Percentiles rank a stretch among this genome's conserved stretches.
Evolutionary conservation across 495 filamentous ascomycete genomes (phyloP).

Genomic region (Glarea lozoyensis): DNA sequence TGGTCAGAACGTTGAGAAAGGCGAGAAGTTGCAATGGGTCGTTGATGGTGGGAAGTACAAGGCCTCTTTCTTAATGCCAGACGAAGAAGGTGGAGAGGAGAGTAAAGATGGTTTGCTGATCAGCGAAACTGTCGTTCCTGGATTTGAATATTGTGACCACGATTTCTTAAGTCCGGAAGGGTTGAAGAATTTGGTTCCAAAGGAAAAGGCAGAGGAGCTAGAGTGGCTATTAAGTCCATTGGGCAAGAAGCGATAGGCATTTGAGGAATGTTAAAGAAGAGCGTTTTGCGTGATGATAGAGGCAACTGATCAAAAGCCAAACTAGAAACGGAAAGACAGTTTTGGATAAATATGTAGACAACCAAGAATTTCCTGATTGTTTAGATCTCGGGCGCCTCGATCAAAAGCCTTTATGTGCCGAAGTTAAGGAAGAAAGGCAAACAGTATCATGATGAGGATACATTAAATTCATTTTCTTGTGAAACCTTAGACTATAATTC

Average conservation of each 20-base stretch:
- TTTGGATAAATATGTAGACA: no score
- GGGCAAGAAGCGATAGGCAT: slow-evolving; percentile 11
- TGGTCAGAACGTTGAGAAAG: slow-evolving; percentile 42
- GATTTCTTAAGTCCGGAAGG: slow-evolving; percentile 42
- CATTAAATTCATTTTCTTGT: no score
- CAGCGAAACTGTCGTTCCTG: slow-evolving; percentile 58
- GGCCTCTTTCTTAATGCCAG: slow-evolving; percentile 45
- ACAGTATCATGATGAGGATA: no score
- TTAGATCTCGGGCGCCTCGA: no score
- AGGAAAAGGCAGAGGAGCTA: slow-evolving; percentile 37
- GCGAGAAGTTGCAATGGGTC: slow-evolving; percentile 58
- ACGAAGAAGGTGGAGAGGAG: slow-evolving; percentile 28
- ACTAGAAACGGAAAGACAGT: no score
- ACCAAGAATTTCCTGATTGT: no score
- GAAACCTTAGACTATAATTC: no score
- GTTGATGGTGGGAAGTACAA: slow-evolving; percentile 60
- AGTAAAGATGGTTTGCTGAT: slow-evolving; percentile 49
- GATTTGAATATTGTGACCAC: slow-evolving; percentile 56
- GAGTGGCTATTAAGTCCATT: slow-evolving; percentile 37
- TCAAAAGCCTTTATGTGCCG: no score
- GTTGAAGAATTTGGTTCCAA: slow-evolving; percentile 37
- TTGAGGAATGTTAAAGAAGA: no score
- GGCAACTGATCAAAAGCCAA: no score
- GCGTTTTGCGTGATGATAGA: no score
- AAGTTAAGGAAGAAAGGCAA: no score